Evolutionary conservation across 139 green algal species (phyloP).

Genomic region (Picochlorum sp.): DNA sequence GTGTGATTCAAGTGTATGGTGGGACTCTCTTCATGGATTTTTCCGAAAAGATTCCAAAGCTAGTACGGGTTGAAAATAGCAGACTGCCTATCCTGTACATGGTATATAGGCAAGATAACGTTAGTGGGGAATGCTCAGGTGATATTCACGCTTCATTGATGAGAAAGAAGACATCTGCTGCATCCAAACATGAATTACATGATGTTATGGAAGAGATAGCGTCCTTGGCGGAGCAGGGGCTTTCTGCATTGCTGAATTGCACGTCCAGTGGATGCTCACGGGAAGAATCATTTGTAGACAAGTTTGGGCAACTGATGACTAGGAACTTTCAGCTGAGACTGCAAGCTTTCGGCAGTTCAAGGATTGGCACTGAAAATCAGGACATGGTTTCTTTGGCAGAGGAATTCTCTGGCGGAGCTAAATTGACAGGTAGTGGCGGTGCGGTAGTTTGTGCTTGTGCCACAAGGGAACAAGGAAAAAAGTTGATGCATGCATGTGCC

Average conservation of each 20-base stretch:
- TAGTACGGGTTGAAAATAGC: background rate
- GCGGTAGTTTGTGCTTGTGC: constrained; percentile 57
- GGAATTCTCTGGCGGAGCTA: constrained; percentile 58
- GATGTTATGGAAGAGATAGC: no score
- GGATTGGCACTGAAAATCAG: constrained; percentile 58
- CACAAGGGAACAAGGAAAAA: constrained; percentile 16
- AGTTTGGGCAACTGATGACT: constrained; percentile 54
- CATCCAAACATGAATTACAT: constrained; percentile 37
- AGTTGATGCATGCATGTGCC: constrained; percentile 12
- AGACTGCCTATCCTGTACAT: constrained; percentile 16
- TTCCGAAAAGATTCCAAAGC: background rate
- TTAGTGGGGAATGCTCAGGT: no score
- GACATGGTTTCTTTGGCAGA: constrained; percentile 56
- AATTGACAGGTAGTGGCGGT: constrained; percentile 81
- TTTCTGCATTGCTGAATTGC: no score
- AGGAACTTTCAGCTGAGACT: constrained; percentile 60
- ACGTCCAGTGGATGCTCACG: no score
- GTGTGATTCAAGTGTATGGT: constrained; percentile 84
- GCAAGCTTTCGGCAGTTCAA: constrained; percentile 55
- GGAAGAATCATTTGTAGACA: constrained; percentile 11
- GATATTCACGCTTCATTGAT: constrained; percentile 56
- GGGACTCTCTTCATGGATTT: constrained; percentile 82
- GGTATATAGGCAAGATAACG: constrained; percentile 45
- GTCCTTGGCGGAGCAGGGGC: no score
- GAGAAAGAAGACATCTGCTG: constrained; percentile 54